Evolutionary conservation across 768 basidiomycete genomes (phyloP).

Genomic region (Flagelloscypha sp.): DNA sequence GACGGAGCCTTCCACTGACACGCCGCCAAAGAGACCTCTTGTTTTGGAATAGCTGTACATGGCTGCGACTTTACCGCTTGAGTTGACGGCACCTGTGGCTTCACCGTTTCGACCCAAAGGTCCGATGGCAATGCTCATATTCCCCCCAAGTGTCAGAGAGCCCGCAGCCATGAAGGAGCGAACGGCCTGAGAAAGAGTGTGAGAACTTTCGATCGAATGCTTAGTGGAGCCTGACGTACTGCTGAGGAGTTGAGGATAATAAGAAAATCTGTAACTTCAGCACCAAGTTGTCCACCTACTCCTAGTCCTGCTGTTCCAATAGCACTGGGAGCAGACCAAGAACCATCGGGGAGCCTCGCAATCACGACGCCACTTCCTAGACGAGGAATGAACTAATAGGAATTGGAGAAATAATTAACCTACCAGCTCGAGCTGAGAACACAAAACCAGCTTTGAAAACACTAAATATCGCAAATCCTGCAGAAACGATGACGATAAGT

Average conservation of each 20-base stretch:
- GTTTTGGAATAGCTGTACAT: constrained; percentile 96
- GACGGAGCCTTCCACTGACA: constrained; percentile 82
- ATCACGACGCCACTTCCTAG: constrained; percentile 87
- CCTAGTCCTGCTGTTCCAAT: constrained; percentile 91
- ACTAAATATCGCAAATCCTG: constrained; percentile 86
- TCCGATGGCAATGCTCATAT: constrained; percentile 82
- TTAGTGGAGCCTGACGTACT: constrained; percentile 35
- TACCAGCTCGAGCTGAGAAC: constrained; percentile 58
- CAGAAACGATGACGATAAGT: constrained; percentile 45
- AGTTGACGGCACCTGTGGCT: constrained; percentile 74
- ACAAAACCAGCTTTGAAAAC: constrained; percentile 67
- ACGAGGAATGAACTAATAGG: constrained; percentile 66
- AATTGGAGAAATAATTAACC: no score
- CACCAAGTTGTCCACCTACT: constrained; percentile 74
- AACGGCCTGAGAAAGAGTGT: constrained; percentile 3
- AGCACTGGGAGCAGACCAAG: constrained; percentile 96
- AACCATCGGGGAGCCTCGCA: constrained; percentile 70
- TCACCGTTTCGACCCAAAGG: constrained; percentile 95
- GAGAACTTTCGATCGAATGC: constrained; percentile 4
- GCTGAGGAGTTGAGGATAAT: constrained; percentile 80
- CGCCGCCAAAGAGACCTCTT: constrained; percentile 86
- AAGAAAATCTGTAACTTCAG: constrained; percentile 87
- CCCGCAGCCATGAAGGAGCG: constrained; percentile 91
- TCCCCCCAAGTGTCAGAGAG: constrained; percentile 83
- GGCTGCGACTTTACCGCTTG: constrained; percentile 82